phyloP scores from a whole-genome alignment of 345 rosid species.

The Syzygium jambos region DNA sequence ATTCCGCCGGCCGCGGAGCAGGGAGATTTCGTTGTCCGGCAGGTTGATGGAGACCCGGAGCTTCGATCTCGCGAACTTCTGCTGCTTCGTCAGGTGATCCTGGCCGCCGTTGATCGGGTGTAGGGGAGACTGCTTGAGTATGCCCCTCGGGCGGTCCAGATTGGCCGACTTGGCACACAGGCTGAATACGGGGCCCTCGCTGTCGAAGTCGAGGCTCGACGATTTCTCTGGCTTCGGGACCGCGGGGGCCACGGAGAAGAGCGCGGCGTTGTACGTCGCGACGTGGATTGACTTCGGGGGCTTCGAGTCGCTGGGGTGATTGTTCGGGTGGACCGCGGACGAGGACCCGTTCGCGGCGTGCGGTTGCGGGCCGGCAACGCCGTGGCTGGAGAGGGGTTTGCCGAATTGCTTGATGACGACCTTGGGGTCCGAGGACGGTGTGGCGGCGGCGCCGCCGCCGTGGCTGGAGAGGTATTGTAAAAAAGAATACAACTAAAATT shows the following conservation, averaged over 20 bases:
- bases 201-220: slow-evolving; percentile 17
- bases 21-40: slow-evolving; percentile 91
- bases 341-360: not conserved
- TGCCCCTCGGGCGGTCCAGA: slow-evolving; percentile 65
- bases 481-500: not conserved
- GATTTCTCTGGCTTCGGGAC: slow-evolving; percentile 33
- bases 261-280: slow-evolving; percentile 81
- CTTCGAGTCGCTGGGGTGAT: slow-evolving; percentile 3
- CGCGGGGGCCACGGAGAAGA: slow-evolving; percentile 93
- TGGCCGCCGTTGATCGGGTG: slow-evolving; percentile 24
- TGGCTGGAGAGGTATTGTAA: slow-evolving; percentile 19
- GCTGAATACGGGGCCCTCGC: slow-evolving; percentile 2
- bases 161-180: slow-evolving; percentile 36
- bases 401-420: slow-evolving; percentile 32
- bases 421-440: too few relatives aligned
- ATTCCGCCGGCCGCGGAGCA: slow-evolving; percentile 38
- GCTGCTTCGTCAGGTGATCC: slow-evolving; percentile 34
- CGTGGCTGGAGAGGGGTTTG: slow-evolving; percentile 17
- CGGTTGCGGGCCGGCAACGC: not conserved
- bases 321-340: slow-evolving; percentile 36
- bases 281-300: slow-evolving; percentile 40
- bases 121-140: slow-evolving; percentile 70
- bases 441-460: too few relatives aligned
- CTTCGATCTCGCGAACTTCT: slow-evolving; percentile 59
- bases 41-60: slow-evolving; percentile 84